phyloP scores from a whole-genome alignment of 2,329 filamentous ascomycete genomes.

The Xylariaceae sp. region DNA sequence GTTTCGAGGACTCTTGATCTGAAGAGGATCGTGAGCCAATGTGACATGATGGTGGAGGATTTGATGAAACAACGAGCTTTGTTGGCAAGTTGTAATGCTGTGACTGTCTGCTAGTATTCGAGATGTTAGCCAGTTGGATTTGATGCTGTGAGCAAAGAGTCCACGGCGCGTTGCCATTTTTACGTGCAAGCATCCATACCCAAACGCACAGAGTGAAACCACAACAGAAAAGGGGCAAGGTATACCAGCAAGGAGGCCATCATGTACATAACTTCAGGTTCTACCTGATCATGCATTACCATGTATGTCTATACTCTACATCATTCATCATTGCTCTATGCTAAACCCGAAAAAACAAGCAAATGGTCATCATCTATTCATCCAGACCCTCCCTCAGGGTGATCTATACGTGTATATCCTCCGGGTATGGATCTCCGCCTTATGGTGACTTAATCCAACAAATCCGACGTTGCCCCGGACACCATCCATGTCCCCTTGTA shows the following conservation, averaged over 20 bases:
- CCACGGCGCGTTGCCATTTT: neutral
- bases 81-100: neutral
- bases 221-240: neutral
- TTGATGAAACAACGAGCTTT: neutral
- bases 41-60: neutral
- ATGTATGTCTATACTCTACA: neutral
- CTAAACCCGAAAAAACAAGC: neutral
- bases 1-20: neutral
- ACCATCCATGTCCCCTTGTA: neutral
- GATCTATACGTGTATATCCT: conserved; percentile 3
- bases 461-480: neutral
- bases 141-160: neutral
- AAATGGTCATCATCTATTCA: neutral
- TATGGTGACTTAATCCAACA: conserved; percentile 1
- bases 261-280: neutral
- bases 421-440: neutral
- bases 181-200: neutral
- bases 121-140: neutral
- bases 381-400: neutral
- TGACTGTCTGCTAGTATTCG: neutral
- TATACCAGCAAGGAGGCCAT: neutral
- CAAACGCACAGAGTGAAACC: neutral
- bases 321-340: neutral
- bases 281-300: neutral
- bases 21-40: neutral